Percentiles rank a stretch among this genome's conserved stretches.
These are phyloP conservation scores for Diaporthe nobilis DNA, from an alignment of 2,329 filamentous ascomycete genomes.

Conservation along the genomic window DNA sequence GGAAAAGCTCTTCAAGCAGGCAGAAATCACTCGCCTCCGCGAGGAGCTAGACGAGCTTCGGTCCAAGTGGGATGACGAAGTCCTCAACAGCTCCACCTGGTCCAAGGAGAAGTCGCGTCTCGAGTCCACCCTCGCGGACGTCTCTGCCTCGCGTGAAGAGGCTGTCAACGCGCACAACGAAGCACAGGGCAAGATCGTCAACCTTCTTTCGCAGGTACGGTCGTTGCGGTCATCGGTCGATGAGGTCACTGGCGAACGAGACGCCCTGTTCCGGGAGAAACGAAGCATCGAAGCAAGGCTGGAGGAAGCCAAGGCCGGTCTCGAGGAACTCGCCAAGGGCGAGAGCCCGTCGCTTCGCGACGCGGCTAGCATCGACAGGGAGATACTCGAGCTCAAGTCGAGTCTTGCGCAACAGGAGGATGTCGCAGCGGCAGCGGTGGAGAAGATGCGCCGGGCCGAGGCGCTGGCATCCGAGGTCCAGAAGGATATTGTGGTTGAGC, in stretches of 20 bases:
- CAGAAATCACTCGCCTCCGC: conserved; percentile 88
- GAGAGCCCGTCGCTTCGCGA: conserved; percentile 91
- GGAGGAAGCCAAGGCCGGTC: conserved; percentile 86
- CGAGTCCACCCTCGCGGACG: conserved; percentile 89
- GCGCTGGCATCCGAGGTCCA: conserved; percentile 90
- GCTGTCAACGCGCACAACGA: conserved; percentile 94
- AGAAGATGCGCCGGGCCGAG: conserved; percentile 97
- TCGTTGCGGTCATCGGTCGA: conserved; percentile 87
- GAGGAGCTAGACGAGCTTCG: conserved; percentile 96
- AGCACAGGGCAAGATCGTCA: conserved; percentile 92
- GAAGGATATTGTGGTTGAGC: conserved; percentile 89
- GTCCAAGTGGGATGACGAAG: conserved; percentile 98
- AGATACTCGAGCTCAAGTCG: conserved; percentile 90
- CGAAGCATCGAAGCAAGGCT: conserved; percentile 87
- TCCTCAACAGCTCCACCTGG: conserved; percentile 97
- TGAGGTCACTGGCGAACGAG: conserved; percentile 87
- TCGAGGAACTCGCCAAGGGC: conserved; percentile 89
- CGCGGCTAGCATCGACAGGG: conserved; percentile 88
- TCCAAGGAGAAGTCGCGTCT: conserved; percentile 96
- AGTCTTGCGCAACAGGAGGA: conserved; percentile 94
- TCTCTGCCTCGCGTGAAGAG: conserved; percentile 93
- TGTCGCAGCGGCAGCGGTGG: conserved; percentile 89
- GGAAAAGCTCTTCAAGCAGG: conserved; percentile 86
- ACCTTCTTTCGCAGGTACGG: conserved; percentile 89
- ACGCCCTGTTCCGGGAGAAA: conserved; percentile 89